Base-by-base conservation (phyloP, 2,329 filamentous ascomycete genomes). In the Ustulina deusta region DNA sequence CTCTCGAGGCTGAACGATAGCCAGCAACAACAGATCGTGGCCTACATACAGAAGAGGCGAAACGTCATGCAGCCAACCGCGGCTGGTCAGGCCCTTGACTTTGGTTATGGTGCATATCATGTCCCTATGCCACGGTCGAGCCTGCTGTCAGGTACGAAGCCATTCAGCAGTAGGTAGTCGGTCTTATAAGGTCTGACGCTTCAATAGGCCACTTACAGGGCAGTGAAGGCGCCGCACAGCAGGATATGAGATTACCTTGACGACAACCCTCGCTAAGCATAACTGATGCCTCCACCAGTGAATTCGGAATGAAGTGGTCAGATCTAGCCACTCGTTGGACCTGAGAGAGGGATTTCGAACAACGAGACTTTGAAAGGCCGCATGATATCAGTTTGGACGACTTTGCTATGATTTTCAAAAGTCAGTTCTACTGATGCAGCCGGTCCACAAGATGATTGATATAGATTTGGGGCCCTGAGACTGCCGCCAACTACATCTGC, bases 1-100 rank as follows among this genome's bases (percentile, higher is more conserved):
- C 70, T 77, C 48, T 72, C 71, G 25, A 66, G 62, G 46, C 66
- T 73, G 54, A 74, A 59, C 38, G 65, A 72, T 29, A 66, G 61
- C 40, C 75, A 76, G 36, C 74, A 75, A 49, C 71, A 73, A 56
- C 71, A 77, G 4, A 61, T 74, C 6, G 40, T 75, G 17, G 65
- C 61, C n/a, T 63, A 71, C 55, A 63, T 75, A 36, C 72, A 72
- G 54, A 74, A 73, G 57, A 75, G 66, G 32, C 71, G 70, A 44
- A 62, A 51, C 17, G 22, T 64, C 32, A 58, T 66, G n/a, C 71
- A 71, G 22, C 65, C 66, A 13, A 34, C 65, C 15, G 34, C 64
- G 2, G 57, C 55, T 20, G 70, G 72, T 17, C 69, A 69, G 49
- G 51, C 58, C n/a, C 49, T 71, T n/a, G 71, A 72, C 17, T 66